A percentile compares a stretch with the other conserved stretches of the same genome.
Conservation (phyloP, 768 basidiomycete genomes). For the Boletus pseudopeckii region DNA sequence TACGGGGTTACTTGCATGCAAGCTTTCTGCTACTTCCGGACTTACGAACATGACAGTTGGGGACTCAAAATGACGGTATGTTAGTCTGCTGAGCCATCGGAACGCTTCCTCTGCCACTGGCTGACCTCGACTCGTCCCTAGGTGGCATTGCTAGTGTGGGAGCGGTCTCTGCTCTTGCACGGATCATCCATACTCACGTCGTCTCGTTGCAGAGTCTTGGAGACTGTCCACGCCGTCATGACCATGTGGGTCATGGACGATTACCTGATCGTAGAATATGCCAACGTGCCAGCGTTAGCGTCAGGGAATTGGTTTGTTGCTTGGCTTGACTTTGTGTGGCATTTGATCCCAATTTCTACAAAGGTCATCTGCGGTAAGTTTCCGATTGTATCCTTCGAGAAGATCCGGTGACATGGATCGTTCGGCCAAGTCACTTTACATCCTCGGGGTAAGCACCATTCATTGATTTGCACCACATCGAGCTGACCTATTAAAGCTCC, state of each 20-base stretch:
- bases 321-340: neutral
- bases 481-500: conserved; percentile 15
- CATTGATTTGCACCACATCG: neutral
- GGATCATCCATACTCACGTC: neutral
- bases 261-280: conserved; percentile 23
- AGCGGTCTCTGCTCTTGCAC: neutral
- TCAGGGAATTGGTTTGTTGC: conserved; percentile 23
- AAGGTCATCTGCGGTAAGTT: conserved; percentile 20
- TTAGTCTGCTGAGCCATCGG: neutral
- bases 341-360: neutral
- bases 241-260: conserved; percentile 24
- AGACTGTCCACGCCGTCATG: conserved; percentile 22
- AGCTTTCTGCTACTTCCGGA: conserved; percentile 28
- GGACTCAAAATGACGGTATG: conserved; percentile 24
- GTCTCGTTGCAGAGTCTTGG: conserved; percentile 12
- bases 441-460: conserved; percentile 19
- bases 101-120: neutral
- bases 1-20: conserved; percentile 30
- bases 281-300: neutral
- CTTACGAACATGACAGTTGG: conserved; percentile 16
- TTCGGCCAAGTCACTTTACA: conserved; percentile 16
- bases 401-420: neutral
- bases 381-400: neutral
- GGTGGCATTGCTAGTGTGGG: conserved; percentile 24
- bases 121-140: conserved; percentile 1